Evolutionary conservation across 2,329 filamentous ascomycete species (phyloP).

Genomic region (Ramichloridium luteum): DNA sequence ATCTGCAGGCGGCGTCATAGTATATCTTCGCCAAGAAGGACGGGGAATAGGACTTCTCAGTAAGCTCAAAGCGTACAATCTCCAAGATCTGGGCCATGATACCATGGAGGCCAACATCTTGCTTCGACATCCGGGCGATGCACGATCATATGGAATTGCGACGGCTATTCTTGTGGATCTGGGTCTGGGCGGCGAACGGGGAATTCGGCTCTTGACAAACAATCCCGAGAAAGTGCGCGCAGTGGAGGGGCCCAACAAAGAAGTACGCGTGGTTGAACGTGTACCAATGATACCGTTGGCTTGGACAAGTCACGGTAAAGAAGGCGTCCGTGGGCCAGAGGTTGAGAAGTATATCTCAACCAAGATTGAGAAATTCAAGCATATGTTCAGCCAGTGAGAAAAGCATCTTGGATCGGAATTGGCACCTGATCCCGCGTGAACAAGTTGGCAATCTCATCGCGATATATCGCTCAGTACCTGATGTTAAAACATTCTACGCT

Average conservation of each 20-base stretch:
- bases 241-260: conserved; percentile 79
- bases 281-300: conserved; percentile 93
- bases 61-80: conserved; percentile 95
- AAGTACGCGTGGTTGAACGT: conserved; percentile 76
- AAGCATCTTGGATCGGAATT: too few species aligned
- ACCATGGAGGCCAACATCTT: conserved; percentile 93
- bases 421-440: too few species aligned
- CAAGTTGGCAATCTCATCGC: too few species aligned
- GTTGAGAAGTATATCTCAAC: conserved; percentile 90
- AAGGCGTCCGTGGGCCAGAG: conserved; percentile 75
- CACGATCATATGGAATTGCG: conserved; percentile 87
- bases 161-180: conserved; percentile 88
- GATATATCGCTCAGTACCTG: too few species aligned
- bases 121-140: conserved; percentile 84
- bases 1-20: conserved; percentile 70
- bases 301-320: conserved; percentile 67
- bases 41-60: conserved; percentile 88
- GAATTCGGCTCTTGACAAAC: conserved; percentile 80
- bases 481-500: too few species aligned
- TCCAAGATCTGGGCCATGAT: conserved; percentile 93
- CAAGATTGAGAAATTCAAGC: conserved; percentile 52
- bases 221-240: conserved; percentile 95
- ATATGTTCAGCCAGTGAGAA: conserved; percentile 30
- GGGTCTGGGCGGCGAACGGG: conserved; percentile 53
- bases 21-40: conserved; percentile 92